These are phyloP conservation scores for Alternaria sp. DNA, from an alignment of 2,329 filamentous ascomycete genomes.

Conservation along the genomic window DNA sequence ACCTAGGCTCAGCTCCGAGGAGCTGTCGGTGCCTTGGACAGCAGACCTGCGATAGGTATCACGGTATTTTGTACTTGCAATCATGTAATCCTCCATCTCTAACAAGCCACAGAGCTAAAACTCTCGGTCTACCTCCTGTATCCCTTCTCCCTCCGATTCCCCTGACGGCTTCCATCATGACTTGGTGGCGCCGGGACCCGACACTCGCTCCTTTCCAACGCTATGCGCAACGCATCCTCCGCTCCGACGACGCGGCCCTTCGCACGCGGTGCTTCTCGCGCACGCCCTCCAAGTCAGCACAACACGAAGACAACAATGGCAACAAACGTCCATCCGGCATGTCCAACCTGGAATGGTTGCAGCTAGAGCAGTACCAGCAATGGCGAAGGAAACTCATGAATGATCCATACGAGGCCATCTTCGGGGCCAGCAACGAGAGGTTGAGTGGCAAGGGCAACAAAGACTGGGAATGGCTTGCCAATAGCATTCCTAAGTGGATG, in stretches of 20 bases:
- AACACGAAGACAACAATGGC: conserved; percentile 30
- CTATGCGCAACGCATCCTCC: conserved; percentile 28
- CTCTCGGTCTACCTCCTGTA: not conserved
- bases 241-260: conserved; percentile 31
- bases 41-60: not conserved
- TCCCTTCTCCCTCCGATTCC: not conserved
- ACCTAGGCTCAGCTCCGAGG: conserved; percentile 8
- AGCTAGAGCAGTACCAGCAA: conserved; percentile 33
- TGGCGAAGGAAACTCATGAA: conserved; percentile 44
- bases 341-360: conserved; percentile 40
- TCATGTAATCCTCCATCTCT: not conserved
- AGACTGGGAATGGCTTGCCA: conserved; percentile 40
- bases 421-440: conserved; percentile 50
- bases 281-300: conserved; percentile 21
- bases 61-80: not conserved
- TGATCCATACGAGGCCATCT: conserved; percentile 53
- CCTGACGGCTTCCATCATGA: conserved; percentile 16
- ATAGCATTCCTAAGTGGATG: conserved; percentile 42
- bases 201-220: conserved; percentile 32
- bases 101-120: not conserved
- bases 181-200: conserved; percentile 41
- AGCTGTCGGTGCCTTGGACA: conserved; percentile 9
- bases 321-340: conserved; percentile 28
- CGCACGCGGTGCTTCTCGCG: conserved; percentile 39
- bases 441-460: conserved; percentile 38